Evolutionary conservation across 2,329 filamentous ascomycete species (phyloP).

Genomic region (Fusarium drepaniforme): DNA sequence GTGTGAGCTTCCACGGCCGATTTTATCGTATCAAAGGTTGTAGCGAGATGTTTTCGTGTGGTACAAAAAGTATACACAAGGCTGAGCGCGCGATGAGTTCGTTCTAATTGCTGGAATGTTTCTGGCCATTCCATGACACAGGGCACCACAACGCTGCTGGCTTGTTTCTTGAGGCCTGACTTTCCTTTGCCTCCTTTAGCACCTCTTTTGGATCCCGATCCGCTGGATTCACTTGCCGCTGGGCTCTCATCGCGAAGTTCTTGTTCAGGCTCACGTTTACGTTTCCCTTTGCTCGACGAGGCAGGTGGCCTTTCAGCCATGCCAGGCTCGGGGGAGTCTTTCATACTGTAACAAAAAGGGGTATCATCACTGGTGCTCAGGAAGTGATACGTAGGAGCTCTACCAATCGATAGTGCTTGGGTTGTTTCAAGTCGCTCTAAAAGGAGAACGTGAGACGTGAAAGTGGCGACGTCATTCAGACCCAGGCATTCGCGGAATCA

Average conservation of each 20-base stretch:
- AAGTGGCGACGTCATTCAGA: slow-evolving; percentile 36
- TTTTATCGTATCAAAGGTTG: slow-evolving; percentile 90
- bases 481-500: slow-evolving; percentile 47
- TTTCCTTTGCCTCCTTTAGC: slow-evolving; percentile 19
- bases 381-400: neutral
- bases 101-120: slow-evolving; percentile 77
- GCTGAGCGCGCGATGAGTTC: slow-evolving; percentile 87
- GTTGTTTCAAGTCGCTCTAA: neutral
- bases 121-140: slow-evolving; percentile 75
- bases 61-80: slow-evolving; percentile 96
- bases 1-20: slow-evolving; percentile 87
- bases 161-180: slow-evolving; percentile 27
- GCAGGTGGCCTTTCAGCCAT: neutral
- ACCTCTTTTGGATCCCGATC: slow-evolving; percentile 8
- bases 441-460: slow-evolving; percentile 2
- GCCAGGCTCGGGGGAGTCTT: neutral
- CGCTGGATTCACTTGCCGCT: slow-evolving; percentile 19
- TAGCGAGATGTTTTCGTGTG: slow-evolving; percentile 90
- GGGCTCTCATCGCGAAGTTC: slow-evolving; percentile 10
- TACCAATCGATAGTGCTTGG: neutral
- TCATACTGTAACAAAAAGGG: slow-evolving; percentile 9
- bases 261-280: slow-evolving; percentile 34
- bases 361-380: slow-evolving; percentile 10
- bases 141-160: slow-evolving; percentile 33
- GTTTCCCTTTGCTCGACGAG: slow-evolving; percentile 29